Base-by-base conservation (phyloP, 495 filamentous ascomycete species). In the Lindgomyces ingoldianus region DNA sequence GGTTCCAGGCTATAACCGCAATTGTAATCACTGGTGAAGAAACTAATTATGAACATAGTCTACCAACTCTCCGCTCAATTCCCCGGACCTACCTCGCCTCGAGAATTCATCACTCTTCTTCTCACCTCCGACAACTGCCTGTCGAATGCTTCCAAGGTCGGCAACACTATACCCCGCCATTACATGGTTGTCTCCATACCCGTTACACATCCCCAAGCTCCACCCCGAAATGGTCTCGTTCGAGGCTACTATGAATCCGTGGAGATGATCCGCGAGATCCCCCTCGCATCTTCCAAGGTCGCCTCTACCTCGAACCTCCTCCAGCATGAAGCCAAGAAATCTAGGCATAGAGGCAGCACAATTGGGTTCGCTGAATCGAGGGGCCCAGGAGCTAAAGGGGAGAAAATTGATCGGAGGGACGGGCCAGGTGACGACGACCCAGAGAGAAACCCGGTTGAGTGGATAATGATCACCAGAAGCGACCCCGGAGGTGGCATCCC, bases 401-500 rank as follows among this genome's bases (percentile, higher is more conserved):
- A 79, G 46, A 69, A 65, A 55, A 57, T 74, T 44, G 77, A 83
- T 61, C 51, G 48, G 24, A 14, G 68, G 19, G 63, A 57, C 0
- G 66, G 60, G 11, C 76, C 75, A 19, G 76, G 80, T 4, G 71
- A 72, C 16, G 81, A 82, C 27, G 80, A 83, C 9, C 73, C 81
- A 26, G 84, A 84, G 50, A 71, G 75, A 30, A 88, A 85, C 57
- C 88, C 89, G 0, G 85, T 97, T 14, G 93, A 97, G 74, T 98
- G 93, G 93, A 85, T 96, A 36, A 96, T 97, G 94, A 85, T 97
- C 22, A 96, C 93, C 1, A 80, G 93, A n/a, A 92, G 88, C 73
- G 91, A 97, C 67, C 93, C 93, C 0, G 93, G 94, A 22, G 94
- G 93, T 30, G 94, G 84, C 56, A 93, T 97, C 8, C 93, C 93